Evolutionary conservation across 108 stramenopile genomes (phyloP).

Genomic region (Fragilariopsis cylindrus): DNA sequence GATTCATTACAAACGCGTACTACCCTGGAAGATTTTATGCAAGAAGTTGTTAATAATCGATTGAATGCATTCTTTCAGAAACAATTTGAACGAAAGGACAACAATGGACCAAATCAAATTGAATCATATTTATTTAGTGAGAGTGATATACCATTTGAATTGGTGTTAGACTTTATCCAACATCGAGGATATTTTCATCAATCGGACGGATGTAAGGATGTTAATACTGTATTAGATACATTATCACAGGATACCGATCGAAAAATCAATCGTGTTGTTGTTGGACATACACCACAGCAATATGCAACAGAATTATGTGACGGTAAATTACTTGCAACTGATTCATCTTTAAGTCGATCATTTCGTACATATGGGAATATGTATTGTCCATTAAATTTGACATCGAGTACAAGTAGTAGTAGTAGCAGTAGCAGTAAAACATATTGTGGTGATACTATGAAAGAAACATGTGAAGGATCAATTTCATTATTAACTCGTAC

Average conservation of each 20-base stretch:
- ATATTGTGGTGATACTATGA: no score
- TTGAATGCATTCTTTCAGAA: slow-evolving; percentile 2
- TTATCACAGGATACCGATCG: no score
- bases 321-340: slow-evolving; percentile 18
- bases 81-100: slow-evolving; percentile 2
- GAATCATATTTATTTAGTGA: neutral
- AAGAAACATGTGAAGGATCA: no score
- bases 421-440: no score
- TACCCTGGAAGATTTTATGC: neutral
- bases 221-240: no score
- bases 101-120: slow-evolving; percentile 9
- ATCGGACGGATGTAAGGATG: no score
- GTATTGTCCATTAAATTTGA: slow-evolving; percentile 15
- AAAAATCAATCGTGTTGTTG: slow-evolving; percentile 7
- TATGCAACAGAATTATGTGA: slow-evolving; percentile 11
- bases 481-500: no score
- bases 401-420: no score
- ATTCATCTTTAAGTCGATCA: slow-evolving; percentile 15
- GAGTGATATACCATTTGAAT: no score
- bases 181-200: no score
- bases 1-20: no score
- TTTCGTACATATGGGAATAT: slow-evolving; percentile 24
- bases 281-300: slow-evolving; percentile 16
- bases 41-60: neutral
- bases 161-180: no score